Base-by-base conservation (phyloP, 2,329 filamentous ascomycete species). In the Tolypocladium sp. region DNA sequence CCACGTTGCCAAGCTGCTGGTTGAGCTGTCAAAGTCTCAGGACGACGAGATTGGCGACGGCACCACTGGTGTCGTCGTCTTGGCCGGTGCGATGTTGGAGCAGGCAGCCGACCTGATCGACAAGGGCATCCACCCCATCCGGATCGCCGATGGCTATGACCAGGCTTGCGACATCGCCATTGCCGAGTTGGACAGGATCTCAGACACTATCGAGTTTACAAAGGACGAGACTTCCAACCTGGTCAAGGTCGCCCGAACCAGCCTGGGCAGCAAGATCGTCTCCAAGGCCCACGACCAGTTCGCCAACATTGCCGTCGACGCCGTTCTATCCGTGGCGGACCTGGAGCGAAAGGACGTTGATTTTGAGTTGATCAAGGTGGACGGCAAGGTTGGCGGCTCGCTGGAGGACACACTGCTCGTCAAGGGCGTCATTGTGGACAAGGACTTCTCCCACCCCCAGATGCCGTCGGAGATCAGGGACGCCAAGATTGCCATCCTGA, bases 251-350 rank as follows among this genome's bases (percentile, higher is more conserved):
- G 94, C 94, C 61, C 92, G 91, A 77, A 99, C 94, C 63, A 94
- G 91, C 76, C 78, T 99, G 73, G 94, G 95, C 67, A 96, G 91
- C 83, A 99, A 99, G 81, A 99, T 99, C 71, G 94, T 99, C 56
- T 97, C 92, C 72, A 99, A 97, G 77, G 91, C 94, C 49, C 94
- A 99, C 77, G 93, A 97, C 75, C 93, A 97, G 73, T 99, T 99
- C 71, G 90, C 94, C 70, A 89, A 95, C 66, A 99, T 99, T 69
- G 94, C 94, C 58, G 92, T 99, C 53, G 94, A 99, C 71, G 95
- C 94, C 51, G 93, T 99, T 56, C 84, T 99, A 61, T 96, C 92
- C 2, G 95, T 99, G 60, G 94, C 94, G 57, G 94, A 99, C 72
- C 81, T 99, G 58, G 91, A 97, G 72, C 89, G 92, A 65, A 96